Base-by-base conservation (phyloP, 768 basidiomycete genomes). In the Tulasnella sp. region DNA sequence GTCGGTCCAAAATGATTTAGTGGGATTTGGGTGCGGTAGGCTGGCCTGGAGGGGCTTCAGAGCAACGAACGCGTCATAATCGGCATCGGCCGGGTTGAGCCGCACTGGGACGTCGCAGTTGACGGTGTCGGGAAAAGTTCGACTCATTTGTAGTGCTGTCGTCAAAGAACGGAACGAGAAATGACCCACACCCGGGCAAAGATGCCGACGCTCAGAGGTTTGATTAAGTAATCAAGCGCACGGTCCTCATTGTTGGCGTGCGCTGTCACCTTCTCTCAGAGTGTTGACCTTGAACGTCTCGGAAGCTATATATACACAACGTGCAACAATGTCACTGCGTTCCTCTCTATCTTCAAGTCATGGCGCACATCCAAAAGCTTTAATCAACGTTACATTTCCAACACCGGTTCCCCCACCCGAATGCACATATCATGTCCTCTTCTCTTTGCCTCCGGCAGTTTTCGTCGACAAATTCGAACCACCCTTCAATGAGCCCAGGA, bases 1-100 rank as follows among this genome's bases (percentile, higher is more conserved):
- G 80, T 90, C 83, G 42, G 89, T 85, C 93, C 94, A 95, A 83
- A 92, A 92, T 0, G 94, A 92, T 35, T 84, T 87, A 0, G 92
- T 93, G 0, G 93, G 86, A 80, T 92, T 89, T 0, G 85, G 78
- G 0, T 89, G 89, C 0, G 93, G 94, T 15, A 93, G 82, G 0
- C 84, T 11, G n/a, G 77, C 39, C 40, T 57, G 76, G 20, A 40
- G 69, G 51, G 74, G 48, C 23, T 37, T 18, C 18, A 3, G 5
- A 11, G 35, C 32, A 16, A 23, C 26, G 29, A 67, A 67, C 6
- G 55, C 32, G 4, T 2, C n/a, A 51, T 32, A n/a, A 23, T 75
- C 51, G 23, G 46, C 74, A 18, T 57, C 20, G 57, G 1, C 11
- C 18, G 3, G 39, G 39, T 76, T 61, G 26, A 76, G 61, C 16